Base-by-base conservation (phyloP, 768 basidiomycete genomes). In the Termitomyces sp. region DNA sequence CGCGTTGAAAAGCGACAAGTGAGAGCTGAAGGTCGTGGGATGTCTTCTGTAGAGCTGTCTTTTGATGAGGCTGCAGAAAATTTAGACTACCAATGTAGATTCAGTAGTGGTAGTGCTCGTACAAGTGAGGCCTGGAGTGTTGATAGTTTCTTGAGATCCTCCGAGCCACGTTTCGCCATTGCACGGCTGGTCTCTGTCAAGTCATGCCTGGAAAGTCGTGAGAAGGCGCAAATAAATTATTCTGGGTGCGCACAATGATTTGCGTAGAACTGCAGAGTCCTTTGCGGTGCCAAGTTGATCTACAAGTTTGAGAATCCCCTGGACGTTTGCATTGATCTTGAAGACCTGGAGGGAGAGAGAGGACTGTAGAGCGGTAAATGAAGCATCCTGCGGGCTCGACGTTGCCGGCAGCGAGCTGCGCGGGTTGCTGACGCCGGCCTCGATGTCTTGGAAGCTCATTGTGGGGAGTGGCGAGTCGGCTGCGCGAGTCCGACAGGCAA, bases 281-380 rank as follows among this genome's bases (percentile, higher is more conserved):
- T 85, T 84, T 31, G 74, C 74, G 0, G 89, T 92, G 4, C 96
- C 96, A 1, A 99, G 81, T 69, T 95, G 91, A 66, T 98, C 94
- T n/a, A 98, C 92, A n/a, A 94, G 80, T 71, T 91, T 92, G 63
- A 93, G 70, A 46, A 99, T 95, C 15, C 91, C 96, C 65, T 96
- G 92, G 3, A 98, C 94, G 71, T 99, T 99, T 55, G 91, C 84
- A 64, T 96, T 95, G 76, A 98, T 94, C 82, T 98, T 98, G 87
- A 98, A 98, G 54, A 96, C 92, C 69, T 98, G 95, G 6, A 98
- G 79, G 1, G 89, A 89, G 56, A 94, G 71, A 13, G 91, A 91
- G 3, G 82, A 84, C 66, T 94, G 93, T 15, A 95, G 74, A 31
- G 76, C 77, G 10, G 79, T 73, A 69, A 96, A 98, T 3, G 86